Base-by-base conservation (phyloP, 2,329 filamentous ascomycete genomes). In the Chrysoporthe deuterocubensis region DNA sequence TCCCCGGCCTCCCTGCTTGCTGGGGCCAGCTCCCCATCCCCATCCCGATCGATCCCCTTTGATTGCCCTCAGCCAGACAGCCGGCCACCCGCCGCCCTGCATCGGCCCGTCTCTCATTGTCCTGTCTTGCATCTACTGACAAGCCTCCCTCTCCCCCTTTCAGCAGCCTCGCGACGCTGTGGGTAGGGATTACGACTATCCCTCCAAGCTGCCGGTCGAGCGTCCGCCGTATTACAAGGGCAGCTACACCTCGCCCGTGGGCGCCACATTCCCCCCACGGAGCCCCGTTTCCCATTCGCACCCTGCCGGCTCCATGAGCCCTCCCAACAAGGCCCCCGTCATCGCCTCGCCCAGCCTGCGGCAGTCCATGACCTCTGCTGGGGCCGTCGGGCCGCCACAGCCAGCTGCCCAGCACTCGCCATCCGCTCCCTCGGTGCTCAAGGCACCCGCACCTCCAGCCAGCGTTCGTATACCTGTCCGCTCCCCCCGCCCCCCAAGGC, bases 251-350 rank as follows among this genome's bases (percentile, higher is more conserved):
- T 86, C 85, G 59, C 83, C 85, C 46, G 78, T 81, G 50, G 75
- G 78, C 65, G 74, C 81, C 34, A 78, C 78, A 26, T 83, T 82
- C 71, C 79, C 81, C 52, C 80, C 84, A 34, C 81, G 81, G 64
- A 88, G 85, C 67, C 85, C 85, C 42, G 73, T 82, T 70, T 78
- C 84, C 18, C 84, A 84, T 70, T 79, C 82, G 16, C 81, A 80
- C 72, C 70, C 72, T 50, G 67, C 78, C 59, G 80, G 79, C 58
- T 81, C 82, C 65, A 77, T 81, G 72, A 84, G 81, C 71, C 81
- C 82, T 62, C 78, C 82, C 3, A 76, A 75, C 57, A 76, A 79
- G 59, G 76, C 78, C 61, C 73, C 75, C 63, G 80, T 77, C 65
- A 81, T 84, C 76, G 76, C 81, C 59, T 87, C 86, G 14, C 85